These are phyloP conservation scores for Eutrema heterophyllum DNA, from an alignment of 345 rosid genomes.

Conservation along the genomic window DNA sequence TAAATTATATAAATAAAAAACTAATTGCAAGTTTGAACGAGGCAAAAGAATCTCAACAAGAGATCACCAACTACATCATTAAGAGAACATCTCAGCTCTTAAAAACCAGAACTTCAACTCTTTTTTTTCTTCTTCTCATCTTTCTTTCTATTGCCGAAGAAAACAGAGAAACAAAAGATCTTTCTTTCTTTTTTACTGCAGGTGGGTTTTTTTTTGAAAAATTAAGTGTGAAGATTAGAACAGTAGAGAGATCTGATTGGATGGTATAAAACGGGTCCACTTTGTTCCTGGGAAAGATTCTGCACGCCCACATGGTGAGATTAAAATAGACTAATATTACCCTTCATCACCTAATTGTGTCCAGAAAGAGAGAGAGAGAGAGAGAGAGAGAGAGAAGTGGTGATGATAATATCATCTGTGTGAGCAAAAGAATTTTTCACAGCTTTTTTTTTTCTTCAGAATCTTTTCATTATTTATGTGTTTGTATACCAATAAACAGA, in stretches of 20 bases:
- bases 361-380: constrained; percentile 3
- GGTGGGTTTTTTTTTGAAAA: constrained; percentile 9
- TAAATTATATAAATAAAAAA: background rate
- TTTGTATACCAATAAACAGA: constrained; percentile 17
- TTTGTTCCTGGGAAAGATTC: constrained; percentile 40
- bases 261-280: constrained; percentile 30
- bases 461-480: constrained; percentile 18
- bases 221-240: background rate
- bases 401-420: constrained; percentile 21
- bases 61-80: constrained; percentile 33
- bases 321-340: constrained; percentile 23
- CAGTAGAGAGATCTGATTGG: constrained; percentile 32
- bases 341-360: constrained; percentile 33
- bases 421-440: constrained; percentile 1
- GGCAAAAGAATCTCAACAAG: constrained; percentile 22
- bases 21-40: background rate
- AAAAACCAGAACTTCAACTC: background rate
- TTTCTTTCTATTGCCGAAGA: constrained; percentile 14
- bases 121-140: background rate
- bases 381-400: constrained; percentile 17
- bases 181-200: background rate
- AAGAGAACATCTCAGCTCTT: constrained; percentile 20
- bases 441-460: constrained; percentile 2
- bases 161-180: constrained; percentile 20
- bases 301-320: constrained; percentile 39